phyloP scores from a whole-genome alignment of 129 eudicot species.

The Chrysanthemum makinoi region DNA sequence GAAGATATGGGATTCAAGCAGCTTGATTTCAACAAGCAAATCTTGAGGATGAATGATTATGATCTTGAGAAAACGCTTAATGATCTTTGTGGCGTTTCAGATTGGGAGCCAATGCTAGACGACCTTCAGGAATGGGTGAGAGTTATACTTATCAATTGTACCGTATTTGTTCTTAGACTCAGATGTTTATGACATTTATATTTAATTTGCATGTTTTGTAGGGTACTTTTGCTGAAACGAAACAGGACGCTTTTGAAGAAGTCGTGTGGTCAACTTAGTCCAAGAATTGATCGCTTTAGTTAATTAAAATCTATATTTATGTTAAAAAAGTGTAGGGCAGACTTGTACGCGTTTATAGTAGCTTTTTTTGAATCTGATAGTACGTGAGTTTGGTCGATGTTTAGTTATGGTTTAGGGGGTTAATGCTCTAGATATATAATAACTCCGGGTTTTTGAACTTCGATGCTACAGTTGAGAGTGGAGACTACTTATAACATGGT shows the following conservation, averaged over 20 bases:
- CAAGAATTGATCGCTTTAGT: no score
- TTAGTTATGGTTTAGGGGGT: no score
- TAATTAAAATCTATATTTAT: no score
- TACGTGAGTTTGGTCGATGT: no score
- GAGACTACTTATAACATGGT: no score
- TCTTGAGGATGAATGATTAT: slow-evolving; percentile 55
- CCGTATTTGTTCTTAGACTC: not conserved
- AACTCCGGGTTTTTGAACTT: no score
- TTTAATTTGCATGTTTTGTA: slow-evolving; percentile 12
- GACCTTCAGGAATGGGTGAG: slow-evolving; percentile 77
- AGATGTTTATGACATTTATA: not conserved
- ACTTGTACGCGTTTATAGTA: no score
- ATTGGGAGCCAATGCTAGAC: slow-evolving; percentile 74
- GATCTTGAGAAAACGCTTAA: slow-evolving; percentile 60
- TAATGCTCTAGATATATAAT: no score
- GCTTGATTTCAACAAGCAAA: slow-evolving; percentile 52
- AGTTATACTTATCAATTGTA: not conserved
- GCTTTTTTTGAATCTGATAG: no score
- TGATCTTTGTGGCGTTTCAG: slow-evolving; percentile 66
- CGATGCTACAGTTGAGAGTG: no score
- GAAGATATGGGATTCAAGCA: slow-evolving; percentile 71
- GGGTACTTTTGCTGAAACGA: slow-evolving; percentile 56
- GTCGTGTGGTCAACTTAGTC: not conserved
- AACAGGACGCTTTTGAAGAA: slow-evolving; percentile 58
- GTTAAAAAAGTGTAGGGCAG: no score